Conservation (phyloP, 106 monocot species). For the Agapanthus africanus region DNA sequence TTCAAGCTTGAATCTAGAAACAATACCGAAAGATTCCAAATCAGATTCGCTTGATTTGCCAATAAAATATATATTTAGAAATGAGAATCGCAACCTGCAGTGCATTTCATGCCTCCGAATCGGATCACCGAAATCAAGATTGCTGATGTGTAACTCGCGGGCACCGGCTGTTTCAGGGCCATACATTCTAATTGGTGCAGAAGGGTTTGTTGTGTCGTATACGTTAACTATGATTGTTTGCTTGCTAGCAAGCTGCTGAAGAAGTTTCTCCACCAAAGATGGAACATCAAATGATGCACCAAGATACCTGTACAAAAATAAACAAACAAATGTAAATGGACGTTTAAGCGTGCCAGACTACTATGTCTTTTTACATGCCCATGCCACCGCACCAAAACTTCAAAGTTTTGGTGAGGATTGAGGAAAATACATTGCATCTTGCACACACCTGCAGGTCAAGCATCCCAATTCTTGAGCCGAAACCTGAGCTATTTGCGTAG, state of each 20-base stretch:
- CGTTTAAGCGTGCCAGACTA: too few relatives aligned
- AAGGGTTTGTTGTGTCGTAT: constrained; percentile 69
- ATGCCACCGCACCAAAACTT: too few relatives aligned
- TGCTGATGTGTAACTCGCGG: constrained; percentile 40
- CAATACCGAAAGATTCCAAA: background rate
- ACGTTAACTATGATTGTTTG: constrained; percentile 77
- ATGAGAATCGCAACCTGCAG: constrained; percentile 51
- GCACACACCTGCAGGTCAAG: too few relatives aligned
- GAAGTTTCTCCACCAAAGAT: constrained; percentile 79
- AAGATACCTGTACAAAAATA: constrained; percentile 57
- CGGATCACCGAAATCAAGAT: constrained; percentile 79
- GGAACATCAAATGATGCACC: constrained; percentile 89
- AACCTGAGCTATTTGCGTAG: too few relatives aligned
- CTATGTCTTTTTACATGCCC: too few relatives aligned
- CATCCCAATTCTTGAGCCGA: too few relatives aligned
- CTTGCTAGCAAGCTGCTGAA: constrained; percentile 83
- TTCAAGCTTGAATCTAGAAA: constrained; percentile 60
- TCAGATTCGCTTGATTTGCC: background rate
- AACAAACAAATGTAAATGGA: too few relatives aligned
- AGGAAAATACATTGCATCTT: too few relatives aligned
- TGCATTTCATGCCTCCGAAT: constrained; percentile 76
- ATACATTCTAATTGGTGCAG: constrained; percentile 65
- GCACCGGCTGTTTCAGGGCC: constrained; percentile 42
- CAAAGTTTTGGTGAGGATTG: too few relatives aligned
- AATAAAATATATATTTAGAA: too few relatives aligned